Evolutionary conservation across 768 basidiomycete species (phyloP).

Genomic region (Candolleomyces eurysporus): DNA sequence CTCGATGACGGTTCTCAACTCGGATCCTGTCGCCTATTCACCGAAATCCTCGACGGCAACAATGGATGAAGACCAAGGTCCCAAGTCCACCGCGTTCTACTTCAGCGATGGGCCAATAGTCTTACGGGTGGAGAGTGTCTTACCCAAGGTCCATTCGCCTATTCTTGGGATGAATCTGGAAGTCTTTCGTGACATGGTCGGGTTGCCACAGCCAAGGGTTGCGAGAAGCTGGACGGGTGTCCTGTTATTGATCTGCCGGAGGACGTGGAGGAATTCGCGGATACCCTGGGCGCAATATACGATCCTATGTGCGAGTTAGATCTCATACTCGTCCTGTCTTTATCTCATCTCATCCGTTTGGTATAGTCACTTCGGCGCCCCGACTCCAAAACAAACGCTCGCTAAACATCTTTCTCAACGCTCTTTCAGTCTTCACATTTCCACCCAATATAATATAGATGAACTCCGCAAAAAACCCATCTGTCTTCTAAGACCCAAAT

Average conservation of each 20-base stretch:
- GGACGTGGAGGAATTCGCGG: conserved; percentile 32
- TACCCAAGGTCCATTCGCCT: conserved; percentile 36
- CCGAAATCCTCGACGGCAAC: neutral
- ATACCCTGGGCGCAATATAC: conserved; percentile 35
- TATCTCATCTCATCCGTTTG: conserved; percentile 1
- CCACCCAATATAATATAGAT: conserved; percentile 42
- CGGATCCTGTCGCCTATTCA: neutral
- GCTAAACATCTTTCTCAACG: conserved; percentile 33
- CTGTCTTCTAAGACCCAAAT: conserved; percentile 35
- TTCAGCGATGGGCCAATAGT: conserved; percentile 39
- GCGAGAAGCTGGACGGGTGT: too few relatives aligned
- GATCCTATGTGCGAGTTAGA: conserved; percentile 33
- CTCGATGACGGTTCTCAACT: too few relatives aligned
- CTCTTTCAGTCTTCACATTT: conserved; percentile 40
- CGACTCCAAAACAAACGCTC: conserved; percentile 23
- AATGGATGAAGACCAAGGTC: neutral
- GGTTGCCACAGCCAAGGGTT: conserved; percentile 33
- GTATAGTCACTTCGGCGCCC: conserved; percentile 36
- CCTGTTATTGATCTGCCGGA: conserved; percentile 28
- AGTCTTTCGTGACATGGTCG: conserved; percentile 38
- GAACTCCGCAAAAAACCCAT: conserved; percentile 38
- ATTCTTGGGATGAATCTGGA: conserved; percentile 37
- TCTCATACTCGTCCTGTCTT: conserved; percentile 1
- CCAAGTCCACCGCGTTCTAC: conserved; percentile 32
- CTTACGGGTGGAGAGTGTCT: conserved; percentile 28